Evolutionary conservation across 805 yeast genomes (phyloP), one percentile per base, ranked within the genome.

Genomic region (Torulaspora gathmanii): DNA sequence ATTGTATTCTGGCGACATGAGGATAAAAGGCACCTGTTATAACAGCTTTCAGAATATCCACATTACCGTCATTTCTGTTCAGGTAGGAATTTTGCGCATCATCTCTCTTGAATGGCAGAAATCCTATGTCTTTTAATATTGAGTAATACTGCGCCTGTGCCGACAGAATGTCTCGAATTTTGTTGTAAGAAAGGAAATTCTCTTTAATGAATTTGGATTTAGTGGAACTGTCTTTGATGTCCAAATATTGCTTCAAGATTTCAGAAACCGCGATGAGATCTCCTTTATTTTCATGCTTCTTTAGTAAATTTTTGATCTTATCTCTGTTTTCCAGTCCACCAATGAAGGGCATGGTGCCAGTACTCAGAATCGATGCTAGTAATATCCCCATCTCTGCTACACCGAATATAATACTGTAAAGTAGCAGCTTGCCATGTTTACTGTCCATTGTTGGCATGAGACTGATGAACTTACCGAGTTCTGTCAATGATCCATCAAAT

Each of bases 1-100:
- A 69, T 56, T 84, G 88, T 3, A 88, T 86, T 50, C 87, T 73
- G 0, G 93, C 90, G 27, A 88, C 70, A 44, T 85, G 83, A 0
- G 98, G 98, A 56, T 83, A 86, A 54, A 82, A 78, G 0, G 96
- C 75, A 2, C 95, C 95, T 0, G 95, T 80, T 15, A 89, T 66
- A 1, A 91, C 72, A 0, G 95, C 78, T 17, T 80, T 72, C 1
- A 88, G 53, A 0, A 90, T 69, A 2, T 75, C 64, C 27, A 65
- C 61, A 54, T 82, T 80, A 0, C 58, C 58, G 4, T 64, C 63
- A 51, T 84, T 83, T 47, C 78, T 65, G 59, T 82, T 82, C 52
- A 80, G 60, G 16, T 58, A 51, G 19, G 22, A 15, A 15, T 3
- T 56, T 44, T 5, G 59, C 39, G n/a, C 51, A 45, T 52, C 52